These are phyloP conservation scores for Oryza officinalis DNA, from an alignment of 176 grass and related monocot genomes.

Conservation along the genomic window DNA sequence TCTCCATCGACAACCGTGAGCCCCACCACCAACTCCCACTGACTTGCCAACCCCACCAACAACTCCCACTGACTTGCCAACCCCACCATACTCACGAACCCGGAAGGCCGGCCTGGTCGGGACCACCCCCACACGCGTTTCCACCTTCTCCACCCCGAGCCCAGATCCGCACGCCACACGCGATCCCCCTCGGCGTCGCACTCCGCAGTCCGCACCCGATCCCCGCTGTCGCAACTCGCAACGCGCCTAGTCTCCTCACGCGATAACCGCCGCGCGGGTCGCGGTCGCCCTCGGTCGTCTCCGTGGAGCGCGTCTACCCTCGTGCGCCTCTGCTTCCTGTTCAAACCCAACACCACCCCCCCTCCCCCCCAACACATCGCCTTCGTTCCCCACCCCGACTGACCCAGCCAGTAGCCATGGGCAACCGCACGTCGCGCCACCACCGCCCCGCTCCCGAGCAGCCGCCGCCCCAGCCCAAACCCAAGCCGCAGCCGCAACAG, in stretches of 20 bases:
- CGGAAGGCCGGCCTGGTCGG: background rate
- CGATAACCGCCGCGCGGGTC: constrained; percentile 1
- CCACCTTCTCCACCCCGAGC: background rate
- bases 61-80: background rate
- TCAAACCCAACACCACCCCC: background rate
- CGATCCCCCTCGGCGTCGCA: background rate
- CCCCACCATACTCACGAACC: background rate
- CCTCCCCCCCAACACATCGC: background rate
- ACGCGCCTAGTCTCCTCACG: background rate
- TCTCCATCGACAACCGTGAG: background rate
- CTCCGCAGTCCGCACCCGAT: background rate
- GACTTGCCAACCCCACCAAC: background rate
- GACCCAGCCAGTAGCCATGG: constrained; percentile 60
- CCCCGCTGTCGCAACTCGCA: background rate
- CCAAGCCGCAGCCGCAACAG: background rate
- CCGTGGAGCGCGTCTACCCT: background rate
- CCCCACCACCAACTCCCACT: background rate
- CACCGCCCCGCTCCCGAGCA: constrained; percentile 42
- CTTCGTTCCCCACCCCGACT: background rate
- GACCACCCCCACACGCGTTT: background rate
- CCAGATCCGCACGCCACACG: background rate
- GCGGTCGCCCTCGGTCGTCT: background rate
- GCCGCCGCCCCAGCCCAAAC: constrained; percentile 27
- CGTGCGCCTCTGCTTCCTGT: background rate
- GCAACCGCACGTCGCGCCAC: constrained; percentile 74